Evolutionary conservation across 1,284 basidiomycete genomes (phyloP).

Genomic region (Sphaerobolus stellatus): DNA sequence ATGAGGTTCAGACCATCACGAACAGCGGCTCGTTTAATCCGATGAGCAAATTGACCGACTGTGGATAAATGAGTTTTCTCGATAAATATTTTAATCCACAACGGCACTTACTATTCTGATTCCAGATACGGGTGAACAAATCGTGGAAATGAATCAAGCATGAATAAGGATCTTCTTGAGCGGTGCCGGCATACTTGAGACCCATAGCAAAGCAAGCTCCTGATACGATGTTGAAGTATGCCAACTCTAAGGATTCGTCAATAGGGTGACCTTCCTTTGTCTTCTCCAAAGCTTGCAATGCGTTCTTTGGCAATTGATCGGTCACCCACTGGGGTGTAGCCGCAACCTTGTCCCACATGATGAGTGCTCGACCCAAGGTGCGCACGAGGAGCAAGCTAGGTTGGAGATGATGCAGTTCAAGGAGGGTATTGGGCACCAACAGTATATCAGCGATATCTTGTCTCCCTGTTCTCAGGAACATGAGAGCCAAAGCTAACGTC

Average conservation of each 20-base stretch:
- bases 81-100: slow-evolving; percentile 7
- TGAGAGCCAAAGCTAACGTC: slow-evolving; percentile 85
- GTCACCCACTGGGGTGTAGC: slow-evolving; percentile 80
- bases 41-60: slow-evolving; percentile 80
- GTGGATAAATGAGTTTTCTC: slow-evolving; percentile 11
- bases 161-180: slow-evolving; percentile 81
- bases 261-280: slow-evolving; percentile 50
- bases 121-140: slow-evolving; percentile 67
- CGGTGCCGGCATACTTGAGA: slow-evolving; percentile 92
- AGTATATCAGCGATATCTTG: slow-evolving; percentile 84
- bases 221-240: slow-evolving; percentile 85
- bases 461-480: slow-evolving; percentile 86
- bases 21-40: slow-evolving; percentile 83
- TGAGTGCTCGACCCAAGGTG: slow-evolving; percentile 74
- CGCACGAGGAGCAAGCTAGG: slow-evolving; percentile 86
- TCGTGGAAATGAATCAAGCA: slow-evolving; percentile 83
- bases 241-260: slow-evolving; percentile 80
- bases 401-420: slow-evolving; percentile 81
- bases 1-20: slow-evolving; percentile 87
- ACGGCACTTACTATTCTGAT: slow-evolving; percentile 53
- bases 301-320: slow-evolving; percentile 69
- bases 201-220: slow-evolving; percentile 91
- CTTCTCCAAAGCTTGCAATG: slow-evolving; percentile 57
- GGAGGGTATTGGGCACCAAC: slow-evolving; percentile 75
- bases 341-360: slow-evolving; percentile 83